Evolutionary conservation across 176 grass and related monocot species (phyloP).

Genomic region (Aechmea fasciata): DNA sequence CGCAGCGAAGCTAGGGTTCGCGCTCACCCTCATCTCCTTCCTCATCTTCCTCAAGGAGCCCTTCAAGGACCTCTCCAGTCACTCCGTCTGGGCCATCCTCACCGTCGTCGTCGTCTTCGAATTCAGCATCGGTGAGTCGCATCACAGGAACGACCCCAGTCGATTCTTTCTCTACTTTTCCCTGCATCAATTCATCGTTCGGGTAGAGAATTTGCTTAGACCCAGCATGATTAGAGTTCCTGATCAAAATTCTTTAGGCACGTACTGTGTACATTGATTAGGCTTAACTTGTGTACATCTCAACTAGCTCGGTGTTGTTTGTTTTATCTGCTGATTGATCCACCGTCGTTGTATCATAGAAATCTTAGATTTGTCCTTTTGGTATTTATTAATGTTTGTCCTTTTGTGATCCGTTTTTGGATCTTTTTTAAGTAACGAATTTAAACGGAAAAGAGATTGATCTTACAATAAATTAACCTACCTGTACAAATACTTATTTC

Average conservation of each 20-base stretch:
- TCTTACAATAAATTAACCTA: too few species aligned
- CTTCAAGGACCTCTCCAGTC: conserved; percentile 43
- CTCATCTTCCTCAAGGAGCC: conserved; percentile 77
- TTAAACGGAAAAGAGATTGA: too few species aligned
- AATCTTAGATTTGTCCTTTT: too few species aligned
- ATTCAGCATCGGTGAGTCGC: conserved; percentile 64
- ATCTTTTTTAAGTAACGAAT: too few species aligned
- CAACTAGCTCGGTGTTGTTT: too few species aligned
- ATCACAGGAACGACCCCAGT: background rate
- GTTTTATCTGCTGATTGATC: too few species aligned
- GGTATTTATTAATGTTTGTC: too few species aligned
- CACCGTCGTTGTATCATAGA: too few species aligned
- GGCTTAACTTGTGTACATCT: background rate
- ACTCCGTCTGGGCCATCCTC: conserved; percentile 96
- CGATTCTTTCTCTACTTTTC: conserved; percentile 4
- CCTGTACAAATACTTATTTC: too few species aligned
- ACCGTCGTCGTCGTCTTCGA: conserved; percentile 93
- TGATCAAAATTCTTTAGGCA: background rate
- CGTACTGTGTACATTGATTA: background rate
- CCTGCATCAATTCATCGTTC: background rate
- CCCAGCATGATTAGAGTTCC: background rate
- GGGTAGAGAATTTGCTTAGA: background rate
- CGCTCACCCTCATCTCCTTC: conserved; percentile 56
- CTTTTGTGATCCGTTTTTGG: too few species aligned
- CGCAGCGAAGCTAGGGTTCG: conserved; percentile 52